phyloP scores from a whole-genome alignment of 345 rosid genomes.

The Noccaea caerulescens region DNA sequence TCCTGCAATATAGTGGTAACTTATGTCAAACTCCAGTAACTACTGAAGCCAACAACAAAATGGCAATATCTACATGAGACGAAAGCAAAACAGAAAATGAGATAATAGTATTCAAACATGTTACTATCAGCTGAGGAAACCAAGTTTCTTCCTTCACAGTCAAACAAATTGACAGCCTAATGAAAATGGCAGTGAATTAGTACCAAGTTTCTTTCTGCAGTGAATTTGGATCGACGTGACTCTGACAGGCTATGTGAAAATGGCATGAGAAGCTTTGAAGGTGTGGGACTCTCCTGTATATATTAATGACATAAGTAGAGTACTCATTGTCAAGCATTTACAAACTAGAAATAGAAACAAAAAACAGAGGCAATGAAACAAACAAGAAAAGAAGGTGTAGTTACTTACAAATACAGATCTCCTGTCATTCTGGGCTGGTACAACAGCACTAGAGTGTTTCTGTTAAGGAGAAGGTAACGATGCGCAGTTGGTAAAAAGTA shows the following conservation, averaged over 20 bases:
- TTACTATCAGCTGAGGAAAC: conserved; percentile 13
- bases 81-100: conserved; percentile 26
- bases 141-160: conserved; percentile 6
- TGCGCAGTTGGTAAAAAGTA: conserved; percentile 19
- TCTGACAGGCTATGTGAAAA: conserved; percentile 76
- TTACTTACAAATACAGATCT: conserved; percentile 74
- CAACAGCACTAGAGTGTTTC: conserved; percentile 61
- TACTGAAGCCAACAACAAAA: conserved; percentile 29
- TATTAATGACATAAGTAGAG: conserved; percentile 11
- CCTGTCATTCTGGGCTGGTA: conserved; percentile 54
- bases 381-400: conserved; percentile 9
- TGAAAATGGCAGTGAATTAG: conserved; percentile 25
- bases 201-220: conserved; percentile 89
- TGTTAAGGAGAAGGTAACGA: conserved; percentile 42
- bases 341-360: conserved; percentile 9
- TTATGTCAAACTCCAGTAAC: conserved; percentile 20
- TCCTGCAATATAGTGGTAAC: conserved; percentile 58
- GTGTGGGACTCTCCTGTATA: conserved; percentile 87
- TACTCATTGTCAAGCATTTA: conserved; percentile 23
- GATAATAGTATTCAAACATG: conserved; percentile 8
- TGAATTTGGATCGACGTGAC: conserved; percentile 74
- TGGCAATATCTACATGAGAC: conserved; percentile 12
- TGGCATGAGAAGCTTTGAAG: conserved; percentile 74
- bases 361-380: conserved; percentile 15
- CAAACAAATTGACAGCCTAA: conserved; percentile 27